phyloP scores from a whole-genome alignment of 345 rosid species.

The Linum usitatissimum region DNA sequence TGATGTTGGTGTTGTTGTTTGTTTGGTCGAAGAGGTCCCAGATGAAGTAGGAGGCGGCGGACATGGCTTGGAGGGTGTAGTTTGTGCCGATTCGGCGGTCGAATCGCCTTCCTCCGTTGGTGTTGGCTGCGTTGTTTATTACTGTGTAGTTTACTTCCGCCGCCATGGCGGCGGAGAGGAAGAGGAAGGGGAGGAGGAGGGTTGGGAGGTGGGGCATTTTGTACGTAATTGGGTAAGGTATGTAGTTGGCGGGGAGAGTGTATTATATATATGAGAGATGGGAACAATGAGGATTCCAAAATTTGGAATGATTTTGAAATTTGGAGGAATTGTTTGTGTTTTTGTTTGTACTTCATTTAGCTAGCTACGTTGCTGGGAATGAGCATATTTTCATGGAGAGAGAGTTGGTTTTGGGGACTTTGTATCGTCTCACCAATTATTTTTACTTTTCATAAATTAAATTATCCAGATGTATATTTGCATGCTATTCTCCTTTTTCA shows the following conservation, averaged over 20 bases:
- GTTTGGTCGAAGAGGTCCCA: constrained; percentile 30
- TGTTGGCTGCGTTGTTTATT: constrained; percentile 24
- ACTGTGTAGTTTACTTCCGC: constrained; percentile 31
- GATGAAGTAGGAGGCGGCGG: constrained; percentile 27
- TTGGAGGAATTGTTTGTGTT: too few species aligned
- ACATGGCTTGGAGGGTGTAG: constrained; percentile 19
- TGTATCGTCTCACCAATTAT: too few species aligned
- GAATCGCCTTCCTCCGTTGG: constrained; percentile 27
- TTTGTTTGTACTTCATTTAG: too few species aligned
- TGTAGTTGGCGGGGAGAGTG: neutral
- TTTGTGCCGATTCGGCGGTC: constrained; percentile 19
- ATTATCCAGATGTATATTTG: too few species aligned
- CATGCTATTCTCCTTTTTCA: too few species aligned
- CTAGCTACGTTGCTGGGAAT: too few species aligned
- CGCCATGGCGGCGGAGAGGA: neutral
- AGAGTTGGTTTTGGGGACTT: too few species aligned
- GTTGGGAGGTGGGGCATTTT: neutral
- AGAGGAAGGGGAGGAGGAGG: neutral
- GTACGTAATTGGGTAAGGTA: neutral
- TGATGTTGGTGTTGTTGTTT: constrained; percentile 6
- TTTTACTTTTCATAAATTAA: too few species aligned
- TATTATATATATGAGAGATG: too few species aligned
- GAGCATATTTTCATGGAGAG: too few species aligned
- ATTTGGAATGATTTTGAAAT: too few species aligned
- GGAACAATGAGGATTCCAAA: too few species aligned